Conservation (phyloP, 2,329 filamentous ascomycete genomes). For the Trichoderma afroharzianum region DNA sequence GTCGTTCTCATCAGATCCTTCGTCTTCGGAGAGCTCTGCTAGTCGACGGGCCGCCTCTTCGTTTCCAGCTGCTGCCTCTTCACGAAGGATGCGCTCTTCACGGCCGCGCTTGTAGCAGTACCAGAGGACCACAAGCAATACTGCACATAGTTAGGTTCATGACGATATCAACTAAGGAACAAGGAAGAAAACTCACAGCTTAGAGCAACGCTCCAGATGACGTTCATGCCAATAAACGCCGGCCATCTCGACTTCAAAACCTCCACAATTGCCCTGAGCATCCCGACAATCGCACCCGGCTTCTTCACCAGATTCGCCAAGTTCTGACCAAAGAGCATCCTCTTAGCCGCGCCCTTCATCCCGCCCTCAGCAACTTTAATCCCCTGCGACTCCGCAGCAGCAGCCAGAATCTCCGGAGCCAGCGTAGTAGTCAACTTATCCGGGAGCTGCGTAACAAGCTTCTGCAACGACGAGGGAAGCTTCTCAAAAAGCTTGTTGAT, state of each 20-base stretch:
- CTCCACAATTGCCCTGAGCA: slow-evolving; percentile 87
- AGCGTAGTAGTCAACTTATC: slow-evolving; percentile 73
- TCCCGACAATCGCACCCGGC: slow-evolving; percentile 77
- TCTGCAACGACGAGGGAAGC: slow-evolving; percentile 77
- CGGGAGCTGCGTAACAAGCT: slow-evolving; percentile 79
- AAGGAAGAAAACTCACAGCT: slow-evolving; percentile 60
- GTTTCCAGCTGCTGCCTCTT: slow-evolving; percentile 37
- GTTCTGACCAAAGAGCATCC: slow-evolving; percentile 66
- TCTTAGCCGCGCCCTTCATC: slow-evolving; percentile 60
- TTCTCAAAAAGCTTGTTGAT: slow-evolving; percentile 59
- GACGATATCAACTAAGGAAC: neutral
- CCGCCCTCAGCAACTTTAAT: slow-evolving; percentile 55
- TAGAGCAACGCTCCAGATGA: slow-evolving; percentile 83
- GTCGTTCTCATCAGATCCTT: neutral
- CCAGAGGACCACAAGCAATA: slow-evolving; percentile 92
- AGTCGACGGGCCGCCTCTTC: slow-evolving; percentile 34
- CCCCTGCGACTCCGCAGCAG: slow-evolving; percentile 70
- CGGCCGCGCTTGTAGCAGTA: slow-evolving; percentile 95
- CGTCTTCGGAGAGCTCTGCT: slow-evolving; percentile 49
- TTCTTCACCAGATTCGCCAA: slow-evolving; percentile 79
- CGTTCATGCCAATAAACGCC: slow-evolving; percentile 84
- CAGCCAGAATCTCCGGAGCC: slow-evolving; percentile 78
- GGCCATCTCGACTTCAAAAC: slow-evolving; percentile 86
- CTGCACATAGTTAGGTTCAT: slow-evolving; percentile 38
- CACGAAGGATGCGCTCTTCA: slow-evolving; percentile 72